phyloP scores from a whole-genome alignment of 169 alveolate genomes.

The Plasmodium sp. region DNA sequence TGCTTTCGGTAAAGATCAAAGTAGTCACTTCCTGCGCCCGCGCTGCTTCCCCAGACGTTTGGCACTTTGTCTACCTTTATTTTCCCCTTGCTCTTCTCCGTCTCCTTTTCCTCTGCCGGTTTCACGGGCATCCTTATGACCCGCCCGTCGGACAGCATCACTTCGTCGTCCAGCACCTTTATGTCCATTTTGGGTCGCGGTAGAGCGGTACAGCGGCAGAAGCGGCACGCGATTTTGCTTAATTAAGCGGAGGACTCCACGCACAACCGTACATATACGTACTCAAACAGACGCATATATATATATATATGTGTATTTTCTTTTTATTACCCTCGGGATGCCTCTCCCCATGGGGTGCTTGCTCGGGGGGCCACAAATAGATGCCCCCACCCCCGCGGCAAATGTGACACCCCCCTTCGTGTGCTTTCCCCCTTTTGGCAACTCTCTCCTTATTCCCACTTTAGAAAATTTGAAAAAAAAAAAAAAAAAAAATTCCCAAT shows the following conservation, averaged over 20 bases:
- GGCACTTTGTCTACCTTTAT: conserved; percentile 76
- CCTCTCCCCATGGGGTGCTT: neutral
- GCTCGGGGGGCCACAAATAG: neutral
- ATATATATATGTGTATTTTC: neutral
- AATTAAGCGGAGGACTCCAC: neutral
- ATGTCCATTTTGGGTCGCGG: neutral
- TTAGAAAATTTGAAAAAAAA: too few species aligned
- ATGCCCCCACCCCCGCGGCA: neutral
- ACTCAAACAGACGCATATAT: neutral
- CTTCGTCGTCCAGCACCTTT: conserved; percentile 72
- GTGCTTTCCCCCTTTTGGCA: neutral
- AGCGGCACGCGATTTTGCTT: neutral
- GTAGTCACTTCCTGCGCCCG: conserved; percentile 88
- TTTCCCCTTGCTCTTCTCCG: conserved; percentile 62
- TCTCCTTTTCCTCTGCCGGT: conserved; percentile 7
- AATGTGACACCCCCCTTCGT: neutral
- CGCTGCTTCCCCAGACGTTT: conserved; percentile 86
- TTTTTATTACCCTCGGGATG: neutral
- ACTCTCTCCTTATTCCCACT: too few species aligned
- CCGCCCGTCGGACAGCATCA: conserved; percentile 78
- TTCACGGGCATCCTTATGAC: conserved; percentile 70
- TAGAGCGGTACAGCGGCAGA: neutral
- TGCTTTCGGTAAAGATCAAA: conserved; percentile 79
- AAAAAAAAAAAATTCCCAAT: neutral
- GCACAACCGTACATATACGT: neutral